These are phyloP conservation scores for Ceratocystis cacaofunesta DNA, from an alignment of 2,329 filamentous ascomycete species.

Conservation along the genomic window DNA sequence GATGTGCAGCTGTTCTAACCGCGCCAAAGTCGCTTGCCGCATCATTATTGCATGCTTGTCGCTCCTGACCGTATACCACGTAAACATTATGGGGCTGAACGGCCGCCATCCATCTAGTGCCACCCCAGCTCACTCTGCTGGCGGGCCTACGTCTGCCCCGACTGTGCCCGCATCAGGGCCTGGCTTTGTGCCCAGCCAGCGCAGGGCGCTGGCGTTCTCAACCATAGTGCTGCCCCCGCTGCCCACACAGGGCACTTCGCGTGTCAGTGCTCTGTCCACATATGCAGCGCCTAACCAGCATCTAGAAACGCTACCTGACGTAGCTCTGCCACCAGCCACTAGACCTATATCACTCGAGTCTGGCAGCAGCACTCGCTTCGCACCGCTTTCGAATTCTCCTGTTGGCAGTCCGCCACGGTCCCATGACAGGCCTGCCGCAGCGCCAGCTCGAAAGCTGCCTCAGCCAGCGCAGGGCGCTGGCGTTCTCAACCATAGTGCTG, in stretches of 20 bases:
- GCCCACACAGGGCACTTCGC: not conserved
- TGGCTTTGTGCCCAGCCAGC: not conserved
- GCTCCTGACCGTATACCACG: slow-evolving; percentile 9
- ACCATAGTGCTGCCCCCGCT: slow-evolving; percentile 8
- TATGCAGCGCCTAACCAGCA: not conserved
- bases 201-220: not conserved
- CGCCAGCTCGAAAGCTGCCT: no score
- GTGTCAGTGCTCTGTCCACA: not conserved
- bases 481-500: slow-evolving; percentile 8
- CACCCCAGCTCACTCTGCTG: not conserved
- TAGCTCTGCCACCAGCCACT: not conserved
- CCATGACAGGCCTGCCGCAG: not conserved
- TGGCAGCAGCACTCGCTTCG: not conserved
- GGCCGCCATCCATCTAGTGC: not conserved
- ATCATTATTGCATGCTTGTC: slow-evolving; percentile 11
- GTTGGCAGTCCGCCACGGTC: not conserved
- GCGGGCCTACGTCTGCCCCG: not conserved
- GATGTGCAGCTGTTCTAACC: slow-evolving; percentile 8
- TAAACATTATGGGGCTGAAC: slow-evolving; percentile 6
- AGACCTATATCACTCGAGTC: not conserved
- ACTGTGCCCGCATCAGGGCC: not conserved
- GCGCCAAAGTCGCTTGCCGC: not conserved
- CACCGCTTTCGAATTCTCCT: not conserved
- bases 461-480: not conserved
- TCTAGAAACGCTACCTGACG: not conserved